Conservation (phyloP, 441 rosid species). For the Pelargonium hybrid region DNA sequence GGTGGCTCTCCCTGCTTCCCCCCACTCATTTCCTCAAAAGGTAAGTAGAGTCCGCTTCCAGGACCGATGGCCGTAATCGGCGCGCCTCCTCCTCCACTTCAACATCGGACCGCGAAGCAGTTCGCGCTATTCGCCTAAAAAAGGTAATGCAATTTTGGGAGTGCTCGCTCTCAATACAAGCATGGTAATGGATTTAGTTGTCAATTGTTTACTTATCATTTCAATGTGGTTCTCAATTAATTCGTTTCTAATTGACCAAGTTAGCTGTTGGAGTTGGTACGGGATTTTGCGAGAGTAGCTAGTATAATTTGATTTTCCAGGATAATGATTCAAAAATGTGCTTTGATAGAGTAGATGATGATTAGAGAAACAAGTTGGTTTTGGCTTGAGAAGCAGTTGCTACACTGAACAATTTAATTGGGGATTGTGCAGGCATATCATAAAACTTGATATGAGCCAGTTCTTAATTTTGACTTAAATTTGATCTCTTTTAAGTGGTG, state of each 20-base stretch:
- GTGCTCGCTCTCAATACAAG: neutral
- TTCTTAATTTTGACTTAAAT: neutral
- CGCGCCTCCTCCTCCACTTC: conserved; percentile 44
- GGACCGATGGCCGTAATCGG: conserved; percentile 40
- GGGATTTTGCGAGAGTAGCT: neutral
- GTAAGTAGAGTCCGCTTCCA: too few species aligned
- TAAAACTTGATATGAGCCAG: neutral
- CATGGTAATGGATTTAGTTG: neutral
- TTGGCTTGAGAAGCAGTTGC: neutral
- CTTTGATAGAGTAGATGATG: neutral
- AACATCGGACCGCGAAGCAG: conserved; percentile 66
- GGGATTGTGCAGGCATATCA: too few species aligned
- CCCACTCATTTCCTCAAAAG: too few species aligned
- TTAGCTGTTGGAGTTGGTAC: too few species aligned
- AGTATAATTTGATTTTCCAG: neutral
- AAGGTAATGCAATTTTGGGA: conserved; percentile 33
- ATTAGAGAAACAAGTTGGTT: neutral
- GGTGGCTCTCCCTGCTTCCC: too few species aligned
- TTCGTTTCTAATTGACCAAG: too few species aligned
- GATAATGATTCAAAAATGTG: neutral
- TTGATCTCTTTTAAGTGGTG: neutral
- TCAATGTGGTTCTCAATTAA: too few species aligned
- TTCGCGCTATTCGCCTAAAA: conserved; percentile 75
- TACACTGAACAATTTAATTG: neutral
- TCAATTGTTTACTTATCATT: neutral